phyloP scores from a whole-genome alignment of 371 early-diverging fungal genomes.

The Sporodiniella umbellata region DNA sequence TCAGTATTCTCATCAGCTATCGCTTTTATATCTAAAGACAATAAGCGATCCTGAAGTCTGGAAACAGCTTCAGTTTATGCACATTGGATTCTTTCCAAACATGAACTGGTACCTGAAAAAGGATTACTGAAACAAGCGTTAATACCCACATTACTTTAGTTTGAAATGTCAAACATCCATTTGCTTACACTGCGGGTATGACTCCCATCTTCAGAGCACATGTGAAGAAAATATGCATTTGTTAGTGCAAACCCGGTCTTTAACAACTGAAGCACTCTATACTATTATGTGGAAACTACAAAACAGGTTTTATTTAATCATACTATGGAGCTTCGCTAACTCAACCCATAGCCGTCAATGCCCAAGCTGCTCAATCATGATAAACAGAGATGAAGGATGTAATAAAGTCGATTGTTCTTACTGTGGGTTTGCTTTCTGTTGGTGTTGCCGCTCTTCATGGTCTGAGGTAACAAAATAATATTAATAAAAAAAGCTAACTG shows the following conservation, averaged over 20 bases:
- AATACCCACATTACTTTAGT: conserved; percentile 16
- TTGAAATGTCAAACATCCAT: conserved; percentile 30
- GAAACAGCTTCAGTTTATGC: conserved; percentile 63
- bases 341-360: conserved; percentile 50
- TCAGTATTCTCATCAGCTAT: conserved; percentile 12
- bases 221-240: conserved; percentile 44
- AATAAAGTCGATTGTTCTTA: conserved; percentile 76
- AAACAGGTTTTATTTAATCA: conserved; percentile 13
- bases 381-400: conserved; percentile 78
- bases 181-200: conserved; percentile 56
- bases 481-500: background rate
- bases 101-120: conserved; percentile 40
- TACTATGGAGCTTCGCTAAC: background rate
- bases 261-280: conserved; percentile 26
- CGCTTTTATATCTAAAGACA: conserved; percentile 11
- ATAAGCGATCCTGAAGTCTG: conserved; percentile 46
- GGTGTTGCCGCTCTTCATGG: conserved; percentile 51
- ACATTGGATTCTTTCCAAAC: conserved; percentile 52
- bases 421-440: conserved; percentile 74
- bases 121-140: no score
- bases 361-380: conserved; percentile 72
- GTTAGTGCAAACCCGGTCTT: conserved; percentile 1
- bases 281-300: conserved; percentile 41
- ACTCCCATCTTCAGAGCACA: conserved; percentile 30
- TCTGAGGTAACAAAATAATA: conserved; percentile 24